phyloP scores from a whole-genome alignment of 164 flowering plant species.

The Euptelea pleiosperma region DNA sequence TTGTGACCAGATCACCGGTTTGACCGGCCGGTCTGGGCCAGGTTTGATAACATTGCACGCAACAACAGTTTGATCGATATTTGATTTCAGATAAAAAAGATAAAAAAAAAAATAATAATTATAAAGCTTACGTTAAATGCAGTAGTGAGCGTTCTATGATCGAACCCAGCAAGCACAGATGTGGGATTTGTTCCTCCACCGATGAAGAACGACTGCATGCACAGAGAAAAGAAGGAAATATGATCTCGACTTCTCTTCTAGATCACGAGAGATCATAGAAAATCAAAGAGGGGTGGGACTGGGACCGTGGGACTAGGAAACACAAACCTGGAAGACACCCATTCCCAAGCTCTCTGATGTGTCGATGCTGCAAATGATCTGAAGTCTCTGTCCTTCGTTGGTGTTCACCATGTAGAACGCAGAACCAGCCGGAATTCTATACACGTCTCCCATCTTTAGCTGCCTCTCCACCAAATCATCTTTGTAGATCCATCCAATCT shows the following conservation, averaged over 20 bases:
- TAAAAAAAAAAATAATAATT: neutral
- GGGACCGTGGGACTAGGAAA: too few species aligned
- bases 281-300: too few species aligned
- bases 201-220: constrained; percentile 79
- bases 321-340: constrained; percentile 50
- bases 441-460: constrained; percentile 67
- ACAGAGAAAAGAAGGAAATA: too few species aligned
- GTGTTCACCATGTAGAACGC: constrained; percentile 71
- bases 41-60: too few species aligned
- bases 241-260: too few species aligned
- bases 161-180: constrained; percentile 76
- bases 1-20: too few species aligned
- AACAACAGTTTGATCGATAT: too few species aligned
- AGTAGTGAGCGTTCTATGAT: constrained; percentile 40
- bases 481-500: constrained; percentile 59
- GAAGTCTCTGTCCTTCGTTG: constrained; percentile 65
- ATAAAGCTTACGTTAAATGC: constrained; percentile 70
- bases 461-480: constrained; percentile 52
- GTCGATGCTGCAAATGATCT: constrained; percentile 72
- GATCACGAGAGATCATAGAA: too few species aligned
- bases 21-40: too few species aligned
- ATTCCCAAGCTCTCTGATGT: constrained; percentile 51
- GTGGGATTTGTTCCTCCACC: constrained; percentile 74
- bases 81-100: too few species aligned
- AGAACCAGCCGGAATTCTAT: constrained; percentile 74